Evolutionary conservation across 208 protist genomes (phyloP).

Genomic region (Leishmania aethiopica): DNA sequence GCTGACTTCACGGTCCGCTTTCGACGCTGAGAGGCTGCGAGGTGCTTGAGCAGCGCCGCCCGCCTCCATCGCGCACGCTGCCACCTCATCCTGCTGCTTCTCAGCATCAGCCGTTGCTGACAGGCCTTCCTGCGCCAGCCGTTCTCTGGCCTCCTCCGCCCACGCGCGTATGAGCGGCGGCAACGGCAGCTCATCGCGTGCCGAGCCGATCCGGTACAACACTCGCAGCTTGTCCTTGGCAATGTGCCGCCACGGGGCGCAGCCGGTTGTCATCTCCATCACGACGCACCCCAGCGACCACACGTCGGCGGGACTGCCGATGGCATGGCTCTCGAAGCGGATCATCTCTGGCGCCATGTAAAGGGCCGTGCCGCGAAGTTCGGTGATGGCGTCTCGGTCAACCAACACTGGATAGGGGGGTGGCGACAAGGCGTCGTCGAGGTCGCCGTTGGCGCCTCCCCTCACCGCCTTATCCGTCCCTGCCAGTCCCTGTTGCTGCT

Average conservation of each 20-base stretch:
- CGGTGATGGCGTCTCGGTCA: constrained; percentile 66
- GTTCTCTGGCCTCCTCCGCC: constrained; percentile 43
- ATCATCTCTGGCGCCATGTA: constrained; percentile 91
- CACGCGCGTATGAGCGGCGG: constrained; percentile 56
- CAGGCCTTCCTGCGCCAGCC: constrained; percentile 23
- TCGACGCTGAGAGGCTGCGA: background rate
- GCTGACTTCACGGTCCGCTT: background rate
- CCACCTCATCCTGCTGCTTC: constrained; percentile 1
- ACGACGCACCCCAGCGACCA: constrained; percentile 88
- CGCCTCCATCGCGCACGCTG: background rate
- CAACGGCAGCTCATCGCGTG: constrained; percentile 61
- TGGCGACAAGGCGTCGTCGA: background rate
- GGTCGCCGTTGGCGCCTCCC: constrained; percentile 3
- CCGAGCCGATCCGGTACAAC: constrained; percentile 60
- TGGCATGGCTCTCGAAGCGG: constrained; percentile 59
- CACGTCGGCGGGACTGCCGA: constrained; percentile 73
- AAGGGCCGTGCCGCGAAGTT: constrained; percentile 82
- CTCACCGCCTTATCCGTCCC: background rate
- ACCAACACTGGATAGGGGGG: constrained; percentile 49
- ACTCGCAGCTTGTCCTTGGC: constrained; percentile 57
- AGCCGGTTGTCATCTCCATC: constrained; percentile 82
- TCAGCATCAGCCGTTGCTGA: background rate
- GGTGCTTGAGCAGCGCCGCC: background rate
- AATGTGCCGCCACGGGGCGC: constrained; percentile 73
- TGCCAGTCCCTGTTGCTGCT: background rate